Conservation (phyloP, 768 basidiomycete species). For the Termitomyces sp. region DNA sequence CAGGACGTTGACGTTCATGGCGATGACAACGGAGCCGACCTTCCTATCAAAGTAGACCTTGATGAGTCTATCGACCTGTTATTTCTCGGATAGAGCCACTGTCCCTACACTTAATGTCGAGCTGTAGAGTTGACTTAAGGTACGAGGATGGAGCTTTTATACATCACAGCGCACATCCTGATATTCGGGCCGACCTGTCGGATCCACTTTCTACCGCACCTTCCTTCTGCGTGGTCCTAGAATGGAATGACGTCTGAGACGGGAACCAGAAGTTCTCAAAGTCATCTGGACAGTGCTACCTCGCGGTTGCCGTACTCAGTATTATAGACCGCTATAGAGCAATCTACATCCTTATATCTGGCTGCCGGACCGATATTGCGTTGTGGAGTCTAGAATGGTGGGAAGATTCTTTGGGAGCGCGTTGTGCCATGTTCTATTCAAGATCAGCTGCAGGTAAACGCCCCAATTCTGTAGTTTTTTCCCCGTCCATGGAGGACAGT, state of each 20-base stretch:
- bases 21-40: slow-evolving; percentile 10
- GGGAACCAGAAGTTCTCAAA: not conserved
- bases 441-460: not conserved
- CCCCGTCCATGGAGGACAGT: not conserved
- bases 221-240: slow-evolving; percentile 5
- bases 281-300: slow-evolving; percentile 10
- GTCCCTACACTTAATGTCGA: not conserved
- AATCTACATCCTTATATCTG: slow-evolving; percentile 6
- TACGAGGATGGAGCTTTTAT: not conserved
- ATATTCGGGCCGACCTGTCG: slow-evolving; percentile 3
- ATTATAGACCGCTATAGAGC: slow-evolving; percentile 1
- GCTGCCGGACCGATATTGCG: slow-evolving; percentile 8
- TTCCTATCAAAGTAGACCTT: slow-evolving; percentile 1
- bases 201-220: not conserved
- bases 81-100: slow-evolving; percentile 2
- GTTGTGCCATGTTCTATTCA: not conserved
- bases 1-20: slow-evolving; percentile 14
- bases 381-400: slow-evolving; percentile 1
- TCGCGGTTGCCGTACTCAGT: slow-evolving; percentile 4
- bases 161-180: not conserved
- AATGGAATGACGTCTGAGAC: slow-evolving; percentile 9
- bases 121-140: not conserved
- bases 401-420: slow-evolving; percentile 3
- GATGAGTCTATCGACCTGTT: slow-evolving; percentile 7
- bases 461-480: slow-evolving; percentile 3